phyloP scores from a whole-genome alignment of 2,329 filamentous ascomycete genomes.

The Penicillium palitans region DNA sequence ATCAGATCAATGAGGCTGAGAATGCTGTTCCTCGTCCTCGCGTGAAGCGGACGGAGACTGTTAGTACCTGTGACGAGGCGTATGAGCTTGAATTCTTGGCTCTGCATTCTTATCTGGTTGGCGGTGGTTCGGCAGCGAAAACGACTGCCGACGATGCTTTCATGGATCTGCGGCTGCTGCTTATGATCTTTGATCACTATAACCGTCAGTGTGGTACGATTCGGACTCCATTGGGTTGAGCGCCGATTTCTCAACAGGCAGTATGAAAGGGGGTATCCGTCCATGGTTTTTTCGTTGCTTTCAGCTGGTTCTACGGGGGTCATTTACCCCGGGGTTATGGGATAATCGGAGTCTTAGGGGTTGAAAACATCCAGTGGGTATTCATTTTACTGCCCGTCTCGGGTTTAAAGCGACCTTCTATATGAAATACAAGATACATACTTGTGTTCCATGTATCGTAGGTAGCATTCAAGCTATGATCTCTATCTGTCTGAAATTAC shows the following conservation, averaged over 20 bases:
- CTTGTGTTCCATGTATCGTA: background rate
- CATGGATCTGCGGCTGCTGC: conserved; percentile 39
- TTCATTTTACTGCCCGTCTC: background rate
- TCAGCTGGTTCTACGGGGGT: background rate
- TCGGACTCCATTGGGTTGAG: conserved; percentile 35
- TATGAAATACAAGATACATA: background rate
- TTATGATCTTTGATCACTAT: conserved; percentile 39
- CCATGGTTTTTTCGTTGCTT: background rate
- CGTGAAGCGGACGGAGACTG: conserved; percentile 29
- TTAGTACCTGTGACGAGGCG: conserved; percentile 40
- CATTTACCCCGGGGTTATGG: too few relatives aligned
- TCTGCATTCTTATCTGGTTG: conserved; percentile 38
- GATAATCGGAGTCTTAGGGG: background rate
- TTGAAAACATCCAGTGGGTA: background rate
- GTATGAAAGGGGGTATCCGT: too few relatives aligned
- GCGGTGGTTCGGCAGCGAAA: conserved; percentile 29
- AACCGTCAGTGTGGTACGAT: conserved; percentile 39
- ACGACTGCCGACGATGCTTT: conserved; percentile 39
- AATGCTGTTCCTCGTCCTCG: background rate
- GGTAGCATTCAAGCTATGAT: conserved; percentile 13
- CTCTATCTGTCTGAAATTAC: background rate
- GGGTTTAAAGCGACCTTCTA: background rate
- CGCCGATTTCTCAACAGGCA: background rate
- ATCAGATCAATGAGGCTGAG: conserved; percentile 2
- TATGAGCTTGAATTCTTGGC: conserved; percentile 39